Base-by-base conservation (phyloP, 192 early-diverging fungal species). In the Entomortierella chlamydospora region DNA sequence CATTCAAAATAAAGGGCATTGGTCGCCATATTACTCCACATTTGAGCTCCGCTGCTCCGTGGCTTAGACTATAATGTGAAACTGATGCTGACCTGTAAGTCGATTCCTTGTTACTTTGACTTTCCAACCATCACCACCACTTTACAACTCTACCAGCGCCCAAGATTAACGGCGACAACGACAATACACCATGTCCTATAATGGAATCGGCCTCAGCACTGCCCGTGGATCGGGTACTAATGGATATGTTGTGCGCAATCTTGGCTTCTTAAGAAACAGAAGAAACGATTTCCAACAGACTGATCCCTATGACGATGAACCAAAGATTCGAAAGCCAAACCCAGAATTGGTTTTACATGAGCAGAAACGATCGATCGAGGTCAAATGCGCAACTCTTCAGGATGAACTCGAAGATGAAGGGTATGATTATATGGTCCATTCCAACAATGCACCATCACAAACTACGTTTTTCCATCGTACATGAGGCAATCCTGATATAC, bases 191-290 rank as follows among this genome's bases (percentile, higher is more conserved):
- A 78, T 78, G 74, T 78, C 74, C 10, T 94, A 94, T 61, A 94
- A 94, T 85, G 93, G 93, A 68, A 93, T 95, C 51, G 94, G 94
- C 23, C 87, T 95, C 15, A 80, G 86, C 23, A 94, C 94, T 6
- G 86, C 93, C 23, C 90, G 94, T 55, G 94, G 94, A 18, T 93
- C 86, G 53, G 98, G 98, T 39, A 99, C 98, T 10, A 99, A 98
- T 73, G 98, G 98, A 57, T 96, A 96, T 81, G 93, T 99, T 9
- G 93, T 96, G 47, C 91, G 94, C 33, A 99, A 96, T 84, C 82
- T 93, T 55, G 95, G 96, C 15, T 76, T 84, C 28, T 81, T 98
- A 37, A 84, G 87, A 61, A 78, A 89, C 6, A 82, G 84, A n/a
- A 82, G 71, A 18, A 79, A 72, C 13, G 69, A 54, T 53, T 71